Conservation (phyloP, 306 rosid genomes). For the Fragaria iinumae region DNA sequence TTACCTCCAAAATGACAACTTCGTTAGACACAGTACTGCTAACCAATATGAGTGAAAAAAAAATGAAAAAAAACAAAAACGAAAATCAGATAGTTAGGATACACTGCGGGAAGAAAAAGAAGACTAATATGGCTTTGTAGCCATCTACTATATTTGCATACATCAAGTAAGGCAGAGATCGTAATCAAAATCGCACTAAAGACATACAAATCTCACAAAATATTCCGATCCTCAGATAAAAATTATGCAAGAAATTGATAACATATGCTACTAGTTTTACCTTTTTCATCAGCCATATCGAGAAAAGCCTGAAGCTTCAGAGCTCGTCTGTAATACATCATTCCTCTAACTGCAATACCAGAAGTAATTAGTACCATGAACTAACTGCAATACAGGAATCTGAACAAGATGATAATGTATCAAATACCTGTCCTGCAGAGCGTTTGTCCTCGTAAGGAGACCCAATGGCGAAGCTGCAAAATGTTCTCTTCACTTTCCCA, state of each 20-base stretch:
- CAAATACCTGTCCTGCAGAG: slow-evolving; percentile 83
- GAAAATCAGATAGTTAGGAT: neutral
- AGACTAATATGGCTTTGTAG: slow-evolving; percentile 50
- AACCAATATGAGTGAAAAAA: neutral
- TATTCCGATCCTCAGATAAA: slow-evolving; percentile 6
- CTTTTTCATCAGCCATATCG: slow-evolving; percentile 88
- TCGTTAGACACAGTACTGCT: slow-evolving; percentile 14
- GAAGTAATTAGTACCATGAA: slow-evolving; percentile 23
- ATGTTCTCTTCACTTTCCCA: slow-evolving; percentile 86
- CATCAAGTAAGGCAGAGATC: slow-evolving; percentile 6
- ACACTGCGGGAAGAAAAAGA: neutral
- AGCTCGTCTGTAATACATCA: slow-evolving; percentile 97
- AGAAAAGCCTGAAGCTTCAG: slow-evolving; percentile 98
- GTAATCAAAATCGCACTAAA: slow-evolving; percentile 10
- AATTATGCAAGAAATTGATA: slow-evolving; percentile 16
- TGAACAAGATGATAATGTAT: slow-evolving; percentile 18
- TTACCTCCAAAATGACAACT: slow-evolving; percentile 26
- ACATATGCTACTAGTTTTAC: slow-evolving; percentile 47
- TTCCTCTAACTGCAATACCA: slow-evolving; percentile 80
- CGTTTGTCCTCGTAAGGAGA: slow-evolving; percentile 93
- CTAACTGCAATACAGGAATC: slow-evolving; percentile 21
- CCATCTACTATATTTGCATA: slow-evolving; percentile 59
- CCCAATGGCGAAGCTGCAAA: slow-evolving; percentile 96
- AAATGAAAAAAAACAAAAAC: slow-evolving; percentile 3
- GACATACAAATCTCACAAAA: slow-evolving; percentile 17